These are phyloP conservation scores for Aurantiochytrium sp. DNA, from an alignment of 108 stramenopile genomes.

Conservation along the genomic window DNA sequence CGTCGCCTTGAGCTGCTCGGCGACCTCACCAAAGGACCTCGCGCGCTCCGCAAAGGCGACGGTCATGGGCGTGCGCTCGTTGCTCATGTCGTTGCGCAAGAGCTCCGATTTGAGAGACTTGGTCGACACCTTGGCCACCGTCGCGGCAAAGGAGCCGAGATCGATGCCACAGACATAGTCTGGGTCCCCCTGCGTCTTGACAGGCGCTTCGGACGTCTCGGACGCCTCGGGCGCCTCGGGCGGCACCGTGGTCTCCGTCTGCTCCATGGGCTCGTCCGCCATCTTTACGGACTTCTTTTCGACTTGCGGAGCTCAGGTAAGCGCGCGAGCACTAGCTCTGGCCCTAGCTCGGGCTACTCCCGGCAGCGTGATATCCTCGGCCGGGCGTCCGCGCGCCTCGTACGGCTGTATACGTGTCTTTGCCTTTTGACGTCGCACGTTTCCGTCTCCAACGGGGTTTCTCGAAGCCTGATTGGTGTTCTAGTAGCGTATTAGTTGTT, in stretches of 20 bases:
- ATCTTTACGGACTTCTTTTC: no score
- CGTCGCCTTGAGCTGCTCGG: constrained; percentile 15
- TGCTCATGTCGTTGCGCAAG: background rate
- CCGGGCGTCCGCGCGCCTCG: no score
- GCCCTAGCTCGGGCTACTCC: no score
- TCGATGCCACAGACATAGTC: background rate
- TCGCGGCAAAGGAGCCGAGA: background rate
- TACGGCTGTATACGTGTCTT: no score
- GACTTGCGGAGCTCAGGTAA: no score
- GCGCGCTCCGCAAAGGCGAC: background rate
- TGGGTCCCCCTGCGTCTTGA: background rate
- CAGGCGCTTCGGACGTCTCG: background rate
- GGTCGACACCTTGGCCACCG: background rate
- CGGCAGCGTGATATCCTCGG: no score
- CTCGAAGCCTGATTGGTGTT: no score
- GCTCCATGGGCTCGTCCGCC: background rate
- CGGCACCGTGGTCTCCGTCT: background rate
- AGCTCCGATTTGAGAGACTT: background rate
- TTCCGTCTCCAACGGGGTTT: no score
- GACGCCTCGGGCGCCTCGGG: background rate
- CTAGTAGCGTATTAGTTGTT: no score
- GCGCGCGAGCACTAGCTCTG: no score
- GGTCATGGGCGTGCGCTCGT: background rate
- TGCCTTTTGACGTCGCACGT: no score
- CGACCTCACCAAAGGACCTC: constrained; percentile 6